These are phyloP conservation scores for Gastrolobium villosum DNA, from an alignment of 306 rosid species.

Conservation along the genomic window DNA sequence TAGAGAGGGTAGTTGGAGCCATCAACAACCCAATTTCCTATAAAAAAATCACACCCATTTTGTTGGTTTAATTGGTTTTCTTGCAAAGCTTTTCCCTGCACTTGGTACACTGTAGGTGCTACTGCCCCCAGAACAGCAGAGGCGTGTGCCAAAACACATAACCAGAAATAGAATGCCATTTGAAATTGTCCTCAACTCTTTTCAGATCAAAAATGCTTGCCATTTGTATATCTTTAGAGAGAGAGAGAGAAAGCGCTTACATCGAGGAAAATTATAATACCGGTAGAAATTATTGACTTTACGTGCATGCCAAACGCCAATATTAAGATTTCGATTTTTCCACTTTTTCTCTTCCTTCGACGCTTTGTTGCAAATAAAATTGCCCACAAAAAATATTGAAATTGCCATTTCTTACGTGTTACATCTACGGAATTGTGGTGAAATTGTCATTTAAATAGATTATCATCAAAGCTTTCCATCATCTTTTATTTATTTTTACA, in stretches of 20 bases:
- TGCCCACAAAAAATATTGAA: no score
- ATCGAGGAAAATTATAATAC: neutral
- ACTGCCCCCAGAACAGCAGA: conserved; percentile 26
- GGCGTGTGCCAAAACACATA: conserved; percentile 24
- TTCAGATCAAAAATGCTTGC: conserved; percentile 25
- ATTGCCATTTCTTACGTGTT: no score
- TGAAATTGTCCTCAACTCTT: conserved; percentile 30
- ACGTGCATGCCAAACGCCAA: neutral
- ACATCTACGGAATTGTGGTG: no score
- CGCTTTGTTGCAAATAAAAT: no score
- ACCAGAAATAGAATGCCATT: conserved; percentile 49
- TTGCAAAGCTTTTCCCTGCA: conserved; percentile 14
- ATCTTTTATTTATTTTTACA: no score
- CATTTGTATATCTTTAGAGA: conserved; percentile 42
- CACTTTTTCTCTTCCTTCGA: neutral
- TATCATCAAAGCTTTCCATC: no score
- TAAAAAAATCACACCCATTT: conserved; percentile 55
- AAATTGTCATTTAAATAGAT: no score
- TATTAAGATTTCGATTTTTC: neutral
- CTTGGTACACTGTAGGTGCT: conserved; percentile 26
- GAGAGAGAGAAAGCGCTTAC: conserved; percentile 1
- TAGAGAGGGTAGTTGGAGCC: conserved; percentile 60
- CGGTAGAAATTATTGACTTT: neutral
- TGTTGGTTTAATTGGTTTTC: neutral
- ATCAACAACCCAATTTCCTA: conserved; percentile 65